Conservation (phyloP, 2,329 filamentous ascomycete genomes). For the Penicillium sp. region DNA sequence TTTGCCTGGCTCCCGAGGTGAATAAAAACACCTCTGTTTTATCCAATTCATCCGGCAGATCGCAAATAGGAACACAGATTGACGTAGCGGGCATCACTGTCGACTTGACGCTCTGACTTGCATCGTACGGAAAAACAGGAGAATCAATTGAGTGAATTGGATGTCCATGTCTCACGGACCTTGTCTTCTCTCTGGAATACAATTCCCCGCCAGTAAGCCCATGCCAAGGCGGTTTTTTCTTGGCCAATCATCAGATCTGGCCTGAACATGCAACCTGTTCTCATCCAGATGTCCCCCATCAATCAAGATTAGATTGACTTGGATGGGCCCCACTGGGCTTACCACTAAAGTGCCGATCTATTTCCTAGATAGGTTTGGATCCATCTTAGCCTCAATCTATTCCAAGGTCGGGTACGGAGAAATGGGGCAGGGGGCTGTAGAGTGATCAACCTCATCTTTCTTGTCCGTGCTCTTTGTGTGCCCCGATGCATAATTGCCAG, state of each 20-base stretch:
- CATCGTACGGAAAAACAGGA: not conserved
- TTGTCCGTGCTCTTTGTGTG: not conserved
- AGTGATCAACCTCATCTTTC: not conserved
- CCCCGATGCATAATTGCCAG: not conserved
- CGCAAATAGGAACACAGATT: not conserved
- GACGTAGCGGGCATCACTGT: not conserved
- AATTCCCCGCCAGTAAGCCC: not conserved
- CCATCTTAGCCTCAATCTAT: not conserved
- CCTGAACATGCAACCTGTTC: not conserved
- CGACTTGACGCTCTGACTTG: not conserved
- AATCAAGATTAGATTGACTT: constrained; percentile 3
- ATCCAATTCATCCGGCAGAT: too few species aligned
- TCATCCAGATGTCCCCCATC: not conserved
- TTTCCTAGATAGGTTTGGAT: not conserved
- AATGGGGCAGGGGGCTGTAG: not conserved
- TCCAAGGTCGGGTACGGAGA: not conserved
- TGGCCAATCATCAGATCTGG: not conserved
- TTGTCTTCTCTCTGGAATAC: not conserved
- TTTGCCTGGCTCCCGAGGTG: not conserved
- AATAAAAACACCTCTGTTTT: too few species aligned
- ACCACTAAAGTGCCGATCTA: not conserved
- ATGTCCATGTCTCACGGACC: not conserved
- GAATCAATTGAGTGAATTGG: not conserved
- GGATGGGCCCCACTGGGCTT: not conserved
- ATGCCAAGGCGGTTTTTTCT: not conserved